Base-by-base conservation (phyloP, 495 filamentous ascomycete genomes). In the Penicillium pulvis region DNA sequence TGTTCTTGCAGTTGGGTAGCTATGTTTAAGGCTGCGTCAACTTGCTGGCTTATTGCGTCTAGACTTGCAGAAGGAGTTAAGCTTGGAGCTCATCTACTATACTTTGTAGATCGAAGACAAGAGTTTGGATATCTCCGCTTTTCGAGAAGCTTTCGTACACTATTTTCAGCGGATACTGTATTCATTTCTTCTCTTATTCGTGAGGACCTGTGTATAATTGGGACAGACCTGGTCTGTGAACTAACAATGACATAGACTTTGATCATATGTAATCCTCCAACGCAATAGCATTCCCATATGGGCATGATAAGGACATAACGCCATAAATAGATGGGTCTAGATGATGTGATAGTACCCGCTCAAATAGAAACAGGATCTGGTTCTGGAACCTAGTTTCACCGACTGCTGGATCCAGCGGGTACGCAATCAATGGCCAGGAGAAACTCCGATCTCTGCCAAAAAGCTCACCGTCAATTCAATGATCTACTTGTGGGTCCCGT, bases 401-500 rank as follows among this genome's bases (percentile, higher is more conserved):
- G 65, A 56, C 4, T 49, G 36, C 64, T 67, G 51, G 48, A 59
- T 54, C 39, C 20, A 57, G 59, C 48, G 41, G 51, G 46, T 53
- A 42, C 36, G 12, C 45, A 31, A 35, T 31, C 42, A 39, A 30
- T 31, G 43, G 26, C 54, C 33, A 63, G 56, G 60, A 66, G 50
- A 56, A 52, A 54, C 31, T 56, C 45, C 51, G 51, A 53, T 56
- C 33, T 51, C 41, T 51, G 56, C 24, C 14, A 46, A 53, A 59
- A 52, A 55, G 30, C 36, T 64, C 56, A 60, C 50, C 55, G 53
- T 61, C 54, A 36, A 59, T 63, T 61, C 54, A 36, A 59, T 63
- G 61, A 70, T 67, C 61, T 60, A 44, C 60, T 59, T n/a, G 59
- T 59, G 65, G 65, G 62, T 55, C 62, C 44, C 52, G 39, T 17